These are phyloP conservation scores for Dalbergia cochinchinensis DNA, from an alignment of 306 rosid genomes.

Conservation along the genomic window DNA sequence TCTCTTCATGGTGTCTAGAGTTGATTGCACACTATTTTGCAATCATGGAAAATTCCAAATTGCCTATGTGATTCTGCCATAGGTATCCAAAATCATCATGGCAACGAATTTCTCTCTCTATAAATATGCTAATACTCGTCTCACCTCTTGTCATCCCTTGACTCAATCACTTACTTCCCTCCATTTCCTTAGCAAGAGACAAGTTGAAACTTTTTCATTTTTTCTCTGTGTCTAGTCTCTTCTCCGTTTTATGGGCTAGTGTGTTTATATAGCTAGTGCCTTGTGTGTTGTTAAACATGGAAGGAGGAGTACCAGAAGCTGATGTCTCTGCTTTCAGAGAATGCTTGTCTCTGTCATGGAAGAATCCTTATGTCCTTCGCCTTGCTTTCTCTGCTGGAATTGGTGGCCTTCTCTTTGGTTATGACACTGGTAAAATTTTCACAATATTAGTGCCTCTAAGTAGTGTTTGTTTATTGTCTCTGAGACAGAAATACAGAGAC, in stretches of 20 bases:
- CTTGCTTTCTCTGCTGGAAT: slow-evolving; percentile 65
- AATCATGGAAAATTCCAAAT: slow-evolving; percentile 29
- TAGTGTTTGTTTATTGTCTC: no score
- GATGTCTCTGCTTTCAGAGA: slow-evolving; percentile 61
- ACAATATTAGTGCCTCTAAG: background rate
- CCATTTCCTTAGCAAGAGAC: background rate
- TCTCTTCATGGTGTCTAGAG: background rate
- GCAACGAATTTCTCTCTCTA: slow-evolving; percentile 14
- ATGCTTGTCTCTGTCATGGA: slow-evolving; percentile 54
- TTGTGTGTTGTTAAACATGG: slow-evolving; percentile 40
- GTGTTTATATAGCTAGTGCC: background rate
- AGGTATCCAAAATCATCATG: slow-evolving; percentile 30
- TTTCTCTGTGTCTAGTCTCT: background rate
- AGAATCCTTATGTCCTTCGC: slow-evolving; percentile 60
- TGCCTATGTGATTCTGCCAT: slow-evolving; percentile 1
- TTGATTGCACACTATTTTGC: background rate
- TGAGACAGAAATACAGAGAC: no score
- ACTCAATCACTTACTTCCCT: background rate
- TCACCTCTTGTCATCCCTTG: slow-evolving; percentile 27
- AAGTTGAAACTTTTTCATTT: background rate
- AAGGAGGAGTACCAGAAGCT: slow-evolving; percentile 58
- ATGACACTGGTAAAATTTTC: slow-evolving; percentile 50
- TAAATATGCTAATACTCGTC: slow-evolving; percentile 46
- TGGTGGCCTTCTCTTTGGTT: slow-evolving; percentile 64
- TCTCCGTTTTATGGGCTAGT: background rate